Evolutionary conservation across 2,329 filamentous ascomycete species (phyloP).

Genomic region (Aspergillus sp.): DNA sequence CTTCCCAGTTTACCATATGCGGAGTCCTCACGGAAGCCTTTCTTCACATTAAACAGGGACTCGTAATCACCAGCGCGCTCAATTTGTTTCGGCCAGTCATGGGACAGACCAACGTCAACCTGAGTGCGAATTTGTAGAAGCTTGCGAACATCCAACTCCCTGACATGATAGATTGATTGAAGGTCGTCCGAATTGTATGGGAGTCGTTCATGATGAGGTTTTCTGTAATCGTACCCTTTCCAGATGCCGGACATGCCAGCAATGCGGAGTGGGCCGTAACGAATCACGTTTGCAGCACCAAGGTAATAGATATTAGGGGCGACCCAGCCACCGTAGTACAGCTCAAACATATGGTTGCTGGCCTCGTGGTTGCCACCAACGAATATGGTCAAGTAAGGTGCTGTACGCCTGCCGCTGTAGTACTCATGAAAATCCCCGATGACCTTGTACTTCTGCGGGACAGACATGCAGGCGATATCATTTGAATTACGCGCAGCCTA

Average conservation of each 20-base stretch:
- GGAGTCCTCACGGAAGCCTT: constrained; percentile 66
- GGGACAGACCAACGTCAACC: constrained; percentile 82
- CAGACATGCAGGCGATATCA: constrained; percentile 81
- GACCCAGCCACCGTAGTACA: constrained; percentile 95
- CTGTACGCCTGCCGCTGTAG: constrained; percentile 67
- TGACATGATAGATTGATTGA: constrained; percentile 76
- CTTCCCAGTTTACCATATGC: constrained; percentile 67
- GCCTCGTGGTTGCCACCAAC: constrained; percentile 95
- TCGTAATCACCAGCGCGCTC: constrained; percentile 66
- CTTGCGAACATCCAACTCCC: constrained; percentile 86
- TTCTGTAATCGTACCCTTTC: constrained; percentile 82
- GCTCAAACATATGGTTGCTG: constrained; percentile 77
- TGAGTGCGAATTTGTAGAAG: constrained; percentile 75
- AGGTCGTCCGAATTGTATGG: constrained; percentile 72
- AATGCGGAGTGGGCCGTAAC: constrained; percentile 75
- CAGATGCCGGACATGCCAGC: constrained; percentile 89
- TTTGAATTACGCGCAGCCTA: constrained; percentile 78
- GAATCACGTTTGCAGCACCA: constrained; percentile 81
- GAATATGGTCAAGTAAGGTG: constrained; percentile 86
- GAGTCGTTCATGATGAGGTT: constrained; percentile 72
- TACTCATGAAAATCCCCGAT: constrained; percentile 93
- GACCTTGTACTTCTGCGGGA: constrained; percentile 75
- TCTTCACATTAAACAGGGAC: constrained; percentile 63
- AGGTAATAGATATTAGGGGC: constrained; percentile 96
- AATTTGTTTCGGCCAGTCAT: constrained; percentile 86